phyloP scores from a whole-genome alignment of 2,329 filamentous ascomycete species.

The Endocalyx cinctus region DNA sequence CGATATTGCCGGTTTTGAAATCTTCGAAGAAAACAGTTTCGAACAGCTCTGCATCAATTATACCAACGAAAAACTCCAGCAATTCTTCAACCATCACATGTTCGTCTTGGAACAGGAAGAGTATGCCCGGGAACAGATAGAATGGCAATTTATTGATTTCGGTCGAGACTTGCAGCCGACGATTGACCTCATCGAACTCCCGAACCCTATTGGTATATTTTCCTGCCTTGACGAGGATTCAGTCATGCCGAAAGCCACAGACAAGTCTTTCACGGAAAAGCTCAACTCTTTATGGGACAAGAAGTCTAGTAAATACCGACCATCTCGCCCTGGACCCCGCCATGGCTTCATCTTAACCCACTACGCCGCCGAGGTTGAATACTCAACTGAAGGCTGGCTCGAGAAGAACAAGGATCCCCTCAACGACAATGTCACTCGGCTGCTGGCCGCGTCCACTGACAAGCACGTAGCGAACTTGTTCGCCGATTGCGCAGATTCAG shows the following conservation, averaged over 20 bases:
- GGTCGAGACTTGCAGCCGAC: slow-evolving; percentile 95
- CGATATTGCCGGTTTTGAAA: slow-evolving; percentile 98
- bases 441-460: slow-evolving; percentile 78
- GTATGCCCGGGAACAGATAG: slow-evolving; percentile 94
- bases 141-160: slow-evolving; percentile 99
- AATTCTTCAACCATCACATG: slow-evolving; percentile 99
- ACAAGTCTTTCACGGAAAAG: slow-evolving; percentile 96
- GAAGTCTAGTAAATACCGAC: slow-evolving; percentile 88
- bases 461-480: slow-evolving; percentile 82
- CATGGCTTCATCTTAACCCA: slow-evolving; percentile 96
- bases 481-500: slow-evolving; percentile 76
- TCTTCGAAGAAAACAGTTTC: slow-evolving; percentile 97
- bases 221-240: slow-evolving; percentile 96
- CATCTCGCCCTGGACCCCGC: slow-evolving; percentile 65
- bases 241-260: slow-evolving; percentile 98
- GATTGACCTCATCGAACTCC: slow-evolving; percentile 91
- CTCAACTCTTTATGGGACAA: slow-evolving; percentile 96
- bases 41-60: slow-evolving; percentile 99
- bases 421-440: slow-evolving; percentile 91
- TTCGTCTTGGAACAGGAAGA: slow-evolving; percentile 98
- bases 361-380: slow-evolving; percentile 96
- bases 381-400: slow-evolving; percentile 89
- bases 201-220: slow-evolving; percentile 98
- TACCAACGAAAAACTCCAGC: slow-evolving; percentile 97
- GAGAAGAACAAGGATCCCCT: slow-evolving; percentile 99